Percentiles rank a stretch among this genome's conserved stretches.
Conservation (phyloP, 208 protist genomes). For the Porcisia deanei region DNA sequence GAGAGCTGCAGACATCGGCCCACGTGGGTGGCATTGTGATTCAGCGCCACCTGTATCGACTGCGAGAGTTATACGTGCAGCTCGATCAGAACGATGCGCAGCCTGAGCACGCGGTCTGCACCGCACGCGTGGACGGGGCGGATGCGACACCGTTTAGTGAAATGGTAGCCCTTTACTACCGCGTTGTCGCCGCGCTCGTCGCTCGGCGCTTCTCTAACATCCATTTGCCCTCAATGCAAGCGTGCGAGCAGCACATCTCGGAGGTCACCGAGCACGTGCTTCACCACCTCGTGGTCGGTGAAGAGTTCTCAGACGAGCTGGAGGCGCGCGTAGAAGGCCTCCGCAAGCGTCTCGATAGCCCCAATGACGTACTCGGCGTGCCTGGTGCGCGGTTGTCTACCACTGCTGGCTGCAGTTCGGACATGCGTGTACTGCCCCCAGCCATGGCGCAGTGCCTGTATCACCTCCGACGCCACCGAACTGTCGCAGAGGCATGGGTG, state of each 20-base stretch:
- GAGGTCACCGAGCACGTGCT: conserved; percentile 16
- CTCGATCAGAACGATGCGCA: not conserved
- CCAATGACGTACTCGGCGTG: not conserved
- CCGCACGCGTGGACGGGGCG: not conserved
- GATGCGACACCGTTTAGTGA: conserved; percentile 18
- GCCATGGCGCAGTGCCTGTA: conserved; percentile 23
- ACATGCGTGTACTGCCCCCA: conserved; percentile 19
- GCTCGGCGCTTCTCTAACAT: conserved; percentile 19
- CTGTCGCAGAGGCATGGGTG: conserved; percentile 13
- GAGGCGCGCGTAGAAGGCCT: conserved; percentile 6
- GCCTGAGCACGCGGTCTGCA: not conserved
- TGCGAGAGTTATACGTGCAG: conserved; percentile 17
- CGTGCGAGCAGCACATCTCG: conserved; percentile 16
- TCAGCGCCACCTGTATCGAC: conserved; percentile 20
- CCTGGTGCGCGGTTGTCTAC: not conserved
- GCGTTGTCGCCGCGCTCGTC: conserved; percentile 35
- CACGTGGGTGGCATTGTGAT: conserved; percentile 17
- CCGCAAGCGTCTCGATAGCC: not conserved
- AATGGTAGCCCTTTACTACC: conserved; percentile 34
- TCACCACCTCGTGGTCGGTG: conserved; percentile 9
- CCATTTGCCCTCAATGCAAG: conserved; percentile 24
- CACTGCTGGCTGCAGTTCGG: not conserved
- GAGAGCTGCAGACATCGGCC: conserved; percentile 13
- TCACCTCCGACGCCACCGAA: conserved; percentile 11
- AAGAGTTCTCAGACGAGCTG: conserved; percentile 3